Evolutionary conservation across 108 stramenopile species (phyloP).

Genomic region (Pseudonitzschia pungens): DNA sequence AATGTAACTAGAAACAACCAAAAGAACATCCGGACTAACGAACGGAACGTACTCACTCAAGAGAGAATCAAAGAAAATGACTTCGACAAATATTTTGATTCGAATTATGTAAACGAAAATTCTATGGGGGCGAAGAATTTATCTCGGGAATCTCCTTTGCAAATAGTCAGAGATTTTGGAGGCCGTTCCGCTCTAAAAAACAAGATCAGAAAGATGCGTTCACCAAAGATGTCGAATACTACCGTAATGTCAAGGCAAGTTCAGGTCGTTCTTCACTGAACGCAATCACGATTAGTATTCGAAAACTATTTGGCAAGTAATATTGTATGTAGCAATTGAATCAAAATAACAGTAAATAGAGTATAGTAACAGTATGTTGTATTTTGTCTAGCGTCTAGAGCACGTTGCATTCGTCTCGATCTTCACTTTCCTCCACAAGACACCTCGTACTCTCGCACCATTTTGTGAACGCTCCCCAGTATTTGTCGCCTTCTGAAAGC

Average conservation of each 20-base stretch:
- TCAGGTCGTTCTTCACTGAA: constrained; percentile 12
- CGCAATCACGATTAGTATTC: neutral
- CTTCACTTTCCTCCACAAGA: constrained; percentile 37
- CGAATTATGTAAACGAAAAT: neutral
- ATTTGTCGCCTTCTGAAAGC: constrained; percentile 75
- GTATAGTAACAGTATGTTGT: neutral
- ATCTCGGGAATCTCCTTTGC: constrained; percentile 12
- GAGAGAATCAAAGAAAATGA: neutral
- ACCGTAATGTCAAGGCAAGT: neutral
- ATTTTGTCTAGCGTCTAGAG: neutral
- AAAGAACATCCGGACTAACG: neutral
- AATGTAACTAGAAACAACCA: neutral
- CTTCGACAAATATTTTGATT: neutral
- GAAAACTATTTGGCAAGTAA: neutral
- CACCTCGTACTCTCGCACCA: constrained; percentile 68
- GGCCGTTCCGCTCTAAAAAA: constrained; percentile 39
- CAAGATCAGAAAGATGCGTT: constrained; percentile 44
- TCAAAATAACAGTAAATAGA: neutral
- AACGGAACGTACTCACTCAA: neutral
- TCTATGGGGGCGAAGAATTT: constrained; percentile 7
- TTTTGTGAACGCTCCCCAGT: constrained; percentile 86
- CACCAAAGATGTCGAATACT: constrained; percentile 30
- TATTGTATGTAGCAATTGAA: neutral
- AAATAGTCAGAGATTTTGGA: constrained; percentile 35
- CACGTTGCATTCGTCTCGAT: constrained; percentile 15